Evolutionary conservation across 495 filamentous ascomycete genomes (phyloP).

Genomic region (Penicillium chermesinum): DNA sequence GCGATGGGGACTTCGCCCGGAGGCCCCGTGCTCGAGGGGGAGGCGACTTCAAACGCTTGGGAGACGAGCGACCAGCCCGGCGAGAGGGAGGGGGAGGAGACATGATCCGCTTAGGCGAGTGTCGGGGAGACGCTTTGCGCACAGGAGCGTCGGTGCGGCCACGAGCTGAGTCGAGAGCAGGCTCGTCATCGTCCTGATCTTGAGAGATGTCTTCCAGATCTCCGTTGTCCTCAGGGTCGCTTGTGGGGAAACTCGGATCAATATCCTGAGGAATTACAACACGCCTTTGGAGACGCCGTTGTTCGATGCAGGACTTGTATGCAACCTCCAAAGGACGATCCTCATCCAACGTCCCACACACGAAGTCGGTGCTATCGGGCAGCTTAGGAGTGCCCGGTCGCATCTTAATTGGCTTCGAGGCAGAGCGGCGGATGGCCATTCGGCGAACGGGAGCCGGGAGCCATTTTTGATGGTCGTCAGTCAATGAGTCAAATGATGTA

Average conservation of each 20-base stretch:
- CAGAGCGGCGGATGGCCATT: slow-evolving; percentile 20
- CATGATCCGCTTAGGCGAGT: slow-evolving; percentile 42
- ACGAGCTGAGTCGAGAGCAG: slow-evolving; percentile 28
- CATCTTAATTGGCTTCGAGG: slow-evolving; percentile 45
- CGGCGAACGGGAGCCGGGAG: slow-evolving; percentile 27
- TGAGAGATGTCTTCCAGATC: slow-evolving; percentile 58
- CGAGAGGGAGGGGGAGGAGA: slow-evolving; percentile 64
- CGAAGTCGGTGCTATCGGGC: slow-evolving; percentile 96
- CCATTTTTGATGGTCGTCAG: slow-evolving; percentile 37
- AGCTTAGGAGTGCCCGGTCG: slow-evolving; percentile 74
- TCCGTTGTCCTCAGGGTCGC: slow-evolving; percentile 79
- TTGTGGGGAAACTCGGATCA: slow-evolving; percentile 93
- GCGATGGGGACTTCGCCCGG: slow-evolving; percentile 23
- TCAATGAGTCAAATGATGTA: slow-evolving; percentile 61
- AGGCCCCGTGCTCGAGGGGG: slow-evolving; percentile 44
- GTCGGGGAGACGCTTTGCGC: slow-evolving; percentile 29
- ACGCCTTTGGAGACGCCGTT: slow-evolving; percentile 73
- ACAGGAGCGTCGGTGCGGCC: slow-evolving; percentile 26
- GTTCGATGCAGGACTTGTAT: slow-evolving; percentile 80
- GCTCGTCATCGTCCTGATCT: slow-evolving; percentile 41
- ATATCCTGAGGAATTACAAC: slow-evolving; percentile 85
- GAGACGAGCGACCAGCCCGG: slow-evolving; percentile 61
- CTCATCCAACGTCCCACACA: slow-evolving; percentile 94
- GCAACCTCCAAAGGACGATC: slow-evolving; percentile 90
- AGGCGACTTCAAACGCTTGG: slow-evolving; percentile 54